Evolutionary conservation across 2,329 filamentous ascomycete genomes (phyloP), one percentile per base, ranked within the genome.

Genomic region (Bipolaris victoriae): DNA sequence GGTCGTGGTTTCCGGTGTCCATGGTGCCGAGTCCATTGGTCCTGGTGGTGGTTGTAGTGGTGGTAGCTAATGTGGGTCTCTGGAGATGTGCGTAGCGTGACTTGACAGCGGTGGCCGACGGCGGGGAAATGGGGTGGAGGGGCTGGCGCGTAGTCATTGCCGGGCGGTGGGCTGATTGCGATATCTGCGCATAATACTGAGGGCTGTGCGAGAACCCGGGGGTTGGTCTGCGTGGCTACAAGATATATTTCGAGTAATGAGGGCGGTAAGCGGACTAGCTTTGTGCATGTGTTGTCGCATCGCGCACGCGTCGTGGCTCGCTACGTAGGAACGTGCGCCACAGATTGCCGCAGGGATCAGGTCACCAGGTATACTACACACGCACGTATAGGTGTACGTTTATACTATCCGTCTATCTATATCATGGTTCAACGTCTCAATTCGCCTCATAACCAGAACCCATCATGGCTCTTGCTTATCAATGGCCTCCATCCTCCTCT

Each of bases 101-200:
- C 59, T 60, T 63, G 41, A 61, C 47, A 44, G 62, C 51, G 63
- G 70, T 71, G 45, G 66, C 60, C 39, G 70, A 62, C 49, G 65
- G 68, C 58, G 73, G 68, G 70, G 72, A 66, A 55, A 71, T 62
- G 35, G 72, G 64, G 52, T 72, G 67, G 66, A 69, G 69, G 57
- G 69, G 68, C 60, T 66, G 70, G 61, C 72, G 71, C 70, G 71
- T 68, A 64, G 62, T 73, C 73, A 76, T 75, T 59, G 54, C 63
- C 46, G 55, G 57, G 60, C 52, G 49, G 45, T 52, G 40, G 40
- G 26, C 7, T 35, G 49, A 48, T 51, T 35, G 47, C 33, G 43
- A 44, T 39, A 40, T 37, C 55, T 18, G 26, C n/a, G 52, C 69
- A 70, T 70, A 62, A 44, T 64, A 62, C 26, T 55, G 41, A 16